phyloP scores from a whole-genome alignment of 495 filamentous ascomycete species.

The Annulohypoxylon moriforme region DNA sequence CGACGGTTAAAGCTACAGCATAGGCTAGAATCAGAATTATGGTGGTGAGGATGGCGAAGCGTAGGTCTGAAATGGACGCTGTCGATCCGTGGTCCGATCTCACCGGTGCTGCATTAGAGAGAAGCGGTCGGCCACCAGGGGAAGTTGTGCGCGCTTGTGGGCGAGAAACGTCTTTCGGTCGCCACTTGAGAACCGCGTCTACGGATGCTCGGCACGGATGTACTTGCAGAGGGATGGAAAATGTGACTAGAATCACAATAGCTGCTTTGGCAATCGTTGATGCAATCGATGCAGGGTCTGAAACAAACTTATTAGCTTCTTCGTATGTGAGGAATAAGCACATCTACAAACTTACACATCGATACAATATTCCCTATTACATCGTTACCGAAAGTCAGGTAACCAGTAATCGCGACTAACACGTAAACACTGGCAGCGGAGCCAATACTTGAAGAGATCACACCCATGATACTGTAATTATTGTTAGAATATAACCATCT shows the following conservation, averaged over 20 bases:
- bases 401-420: slow-evolving; percentile 92
- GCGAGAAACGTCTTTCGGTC: slow-evolving; percentile 62
- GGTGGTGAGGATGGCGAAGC: slow-evolving; percentile 91
- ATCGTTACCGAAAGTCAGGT: slow-evolving; percentile 90
- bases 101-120: slow-evolving; percentile 46
- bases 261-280: slow-evolving; percentile 94
- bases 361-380: slow-evolving; percentile 91
- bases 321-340: neutral
- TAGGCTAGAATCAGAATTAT: slow-evolving; percentile 85
- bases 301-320: slow-evolving; percentile 21
- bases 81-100: slow-evolving; percentile 56
- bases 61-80: slow-evolving; percentile 78
- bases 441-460: slow-evolving; percentile 86
- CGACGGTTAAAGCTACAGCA: slow-evolving; percentile 88
- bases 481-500: slow-evolving; percentile 45
- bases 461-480: slow-evolving; percentile 72
- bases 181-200: slow-evolving; percentile 93
- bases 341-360: slow-evolving; percentile 70
- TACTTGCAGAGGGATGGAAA: slow-evolving; percentile 94
- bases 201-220: slow-evolving; percentile 95
- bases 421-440: slow-evolving; percentile 83
- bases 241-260: slow-evolving; percentile 96
- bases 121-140: slow-evolving; percentile 56
- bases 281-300: slow-evolving; percentile 77
- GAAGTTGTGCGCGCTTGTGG: slow-evolving; percentile 48